These are phyloP conservation scores for Cladosporium cucumerinum DNA, from an alignment of 2,329 filamentous ascomycete species.

Conservation along the genomic window DNA sequence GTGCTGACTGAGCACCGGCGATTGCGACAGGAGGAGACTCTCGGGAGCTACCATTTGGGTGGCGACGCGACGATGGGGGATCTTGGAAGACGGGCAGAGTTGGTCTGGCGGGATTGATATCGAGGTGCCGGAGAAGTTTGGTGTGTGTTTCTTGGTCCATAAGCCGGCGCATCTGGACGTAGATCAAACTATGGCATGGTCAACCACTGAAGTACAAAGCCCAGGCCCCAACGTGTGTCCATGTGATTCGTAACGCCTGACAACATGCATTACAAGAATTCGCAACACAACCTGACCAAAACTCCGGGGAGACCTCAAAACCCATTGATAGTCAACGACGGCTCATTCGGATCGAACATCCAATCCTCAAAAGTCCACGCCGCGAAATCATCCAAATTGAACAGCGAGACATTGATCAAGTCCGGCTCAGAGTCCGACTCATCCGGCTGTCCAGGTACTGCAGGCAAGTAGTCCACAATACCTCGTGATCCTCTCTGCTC, in stretches of 20 bases:
- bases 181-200: background rate
- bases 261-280: background rate
- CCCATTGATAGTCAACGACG: conserved; percentile 11
- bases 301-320: background rate
- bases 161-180: background rate
- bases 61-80: background rate
- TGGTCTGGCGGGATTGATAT: background rate
- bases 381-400: conserved; percentile 32
- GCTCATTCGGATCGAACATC: conserved; percentile 25
- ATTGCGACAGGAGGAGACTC: background rate
- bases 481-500: conserved; percentile 1
- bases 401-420: conserved; percentile 13
- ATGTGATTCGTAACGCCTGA: background rate
- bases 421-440: background rate
- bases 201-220: background rate
- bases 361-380: conserved; percentile 34
- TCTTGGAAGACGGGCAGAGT: background rate
- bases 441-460: background rate
- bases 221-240: background rate
- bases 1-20: background rate
- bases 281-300: background rate
- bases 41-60: background rate
- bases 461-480: conserved; percentile 19
- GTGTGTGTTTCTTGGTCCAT: background rate
- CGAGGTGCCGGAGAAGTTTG: background rate